Conservation (phyloP, 2,329 filamentous ascomycete species). For the Colletotrichum horii region DNA sequence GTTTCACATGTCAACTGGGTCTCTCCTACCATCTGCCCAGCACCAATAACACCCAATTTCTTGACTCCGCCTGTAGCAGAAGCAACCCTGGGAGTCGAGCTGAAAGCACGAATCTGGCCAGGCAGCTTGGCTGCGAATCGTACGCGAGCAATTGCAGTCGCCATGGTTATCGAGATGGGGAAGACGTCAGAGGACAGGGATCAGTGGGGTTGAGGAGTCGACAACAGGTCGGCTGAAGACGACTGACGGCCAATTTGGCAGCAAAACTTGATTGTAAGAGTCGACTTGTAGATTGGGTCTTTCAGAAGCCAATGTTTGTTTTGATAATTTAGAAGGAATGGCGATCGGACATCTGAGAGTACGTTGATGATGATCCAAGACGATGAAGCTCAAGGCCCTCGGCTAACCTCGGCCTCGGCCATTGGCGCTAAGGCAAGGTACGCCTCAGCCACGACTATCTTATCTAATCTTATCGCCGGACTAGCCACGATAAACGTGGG, state of each 20-base stretch:
- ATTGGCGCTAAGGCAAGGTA: constrained; percentile 9
- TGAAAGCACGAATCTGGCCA: constrained; percentile 67
- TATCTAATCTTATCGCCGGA: neutral
- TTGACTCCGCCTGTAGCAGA: constrained; percentile 73
- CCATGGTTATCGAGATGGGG: constrained; percentile 4
- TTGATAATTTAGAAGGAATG: neutral
- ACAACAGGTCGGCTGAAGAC: neutral
- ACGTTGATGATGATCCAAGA: constrained; percentile 4
- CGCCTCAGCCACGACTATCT: neutral
- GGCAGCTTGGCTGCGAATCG: constrained; percentile 25
- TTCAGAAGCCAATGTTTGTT: neutral
- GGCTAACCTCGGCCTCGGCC: constrained; percentile 49
- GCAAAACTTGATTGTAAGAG: neutral
- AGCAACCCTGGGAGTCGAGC: constrained; percentile 64
- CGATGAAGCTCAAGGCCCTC: constrained; percentile 22
- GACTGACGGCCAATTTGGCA: neutral
- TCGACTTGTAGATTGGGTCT: neutral
- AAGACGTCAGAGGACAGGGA: constrained; percentile 14
- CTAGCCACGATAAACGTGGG: neutral
- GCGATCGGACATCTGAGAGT: neutral
- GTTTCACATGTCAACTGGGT: constrained; percentile 39
- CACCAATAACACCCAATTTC: constrained; percentile 88
- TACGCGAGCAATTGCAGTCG: constrained; percentile 17
- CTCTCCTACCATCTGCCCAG: constrained; percentile 86
- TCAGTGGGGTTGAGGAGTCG: neutral